Conservation (phyloP, 768 basidiomycete genomes). For the Tulasnella sp. region DNA sequence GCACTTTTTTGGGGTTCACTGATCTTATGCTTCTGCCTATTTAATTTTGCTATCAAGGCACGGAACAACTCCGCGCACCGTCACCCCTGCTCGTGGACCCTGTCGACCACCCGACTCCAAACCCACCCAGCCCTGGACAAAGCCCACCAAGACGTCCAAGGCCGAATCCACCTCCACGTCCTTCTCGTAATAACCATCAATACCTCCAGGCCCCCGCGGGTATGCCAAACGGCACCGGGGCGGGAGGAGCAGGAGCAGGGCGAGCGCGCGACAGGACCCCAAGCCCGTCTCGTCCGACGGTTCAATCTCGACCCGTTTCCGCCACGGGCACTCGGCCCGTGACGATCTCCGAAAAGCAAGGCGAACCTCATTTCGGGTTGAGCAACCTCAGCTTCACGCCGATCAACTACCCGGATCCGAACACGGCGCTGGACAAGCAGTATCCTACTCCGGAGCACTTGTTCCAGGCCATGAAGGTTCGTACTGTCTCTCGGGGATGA, state of each 20-base stretch:
- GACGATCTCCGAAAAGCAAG: neutral
- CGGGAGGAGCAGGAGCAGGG: neutral
- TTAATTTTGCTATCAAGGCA: neutral
- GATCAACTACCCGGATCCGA: constrained; percentile 7
- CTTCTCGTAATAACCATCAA: neutral
- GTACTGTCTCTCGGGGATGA: neutral
- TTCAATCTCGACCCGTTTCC: neutral
- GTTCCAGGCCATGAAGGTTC: constrained; percentile 26
- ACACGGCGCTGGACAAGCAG: constrained; percentile 32
- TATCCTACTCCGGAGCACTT: constrained; percentile 32
- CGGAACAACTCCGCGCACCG: neutral
- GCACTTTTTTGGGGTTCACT: neutral
- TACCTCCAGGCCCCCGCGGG: neutral
- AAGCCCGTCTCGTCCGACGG: neutral
- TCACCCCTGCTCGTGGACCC: neutral
- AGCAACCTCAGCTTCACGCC: neutral
- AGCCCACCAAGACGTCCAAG: neutral
- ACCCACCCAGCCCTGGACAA: neutral
- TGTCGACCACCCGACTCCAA: neutral
- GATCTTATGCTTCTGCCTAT: neutral
- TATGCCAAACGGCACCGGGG: neutral
- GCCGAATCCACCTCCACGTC: neutral
- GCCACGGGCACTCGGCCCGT: neutral
- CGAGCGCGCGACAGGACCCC: neutral
- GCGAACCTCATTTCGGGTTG: neutral